Base-by-base conservation (phyloP, 768 basidiomycete species). In the Pleurotus giganteus region DNA sequence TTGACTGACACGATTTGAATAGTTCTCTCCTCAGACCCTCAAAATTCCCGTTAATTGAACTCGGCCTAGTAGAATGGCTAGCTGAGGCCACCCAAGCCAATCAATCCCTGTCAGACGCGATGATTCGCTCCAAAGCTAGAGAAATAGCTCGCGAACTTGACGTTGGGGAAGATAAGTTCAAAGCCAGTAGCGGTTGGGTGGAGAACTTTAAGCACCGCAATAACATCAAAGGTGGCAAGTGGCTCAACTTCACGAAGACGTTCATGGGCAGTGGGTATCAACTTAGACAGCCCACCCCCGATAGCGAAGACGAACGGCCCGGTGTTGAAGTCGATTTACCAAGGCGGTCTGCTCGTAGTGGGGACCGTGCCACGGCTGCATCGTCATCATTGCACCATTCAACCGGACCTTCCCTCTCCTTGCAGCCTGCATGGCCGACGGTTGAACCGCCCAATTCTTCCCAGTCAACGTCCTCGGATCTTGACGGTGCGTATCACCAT, bases 101-200 rank as follows among this genome's bases (percentile, higher is more conserved):
- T 49, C 65, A 63, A 27, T 58, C 77, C 56, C 80, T 93, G 57
- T 83, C 83, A 28, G 93, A 96, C 68, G 75, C 81, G 5, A 68
- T 78, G 49, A 76, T 82, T 53, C 84, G 86, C 56, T 72, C 73
- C 27, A 83, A 85, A 63, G 91, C 91, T 19, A 82, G 83, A 58
- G 80, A 84, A 58, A 77, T 88, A 57, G 89, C 86, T 1, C 70
- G 74, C 39, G 64, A 60, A 5, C 76, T 85, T 47, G 73, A 78
- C 49, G 83, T 88, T 57, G 66, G 77, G 44, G 80, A 84, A 56
- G 86, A 89, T 54, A 80, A 82, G 66, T 95, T 95, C 81, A 94
- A 94, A 71, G 92, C 89, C n/a, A 90, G 87, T 64, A 84, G 88
- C 8, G 91, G 91, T 3, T 95, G 93, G 93, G 79, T 95, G 52